A percentile compares a stretch with the other conserved stretches of the same genome.
phyloP scores from a whole-genome alignment of 257 asterid genomes.

The Nicotiana benthamiana region DNA sequence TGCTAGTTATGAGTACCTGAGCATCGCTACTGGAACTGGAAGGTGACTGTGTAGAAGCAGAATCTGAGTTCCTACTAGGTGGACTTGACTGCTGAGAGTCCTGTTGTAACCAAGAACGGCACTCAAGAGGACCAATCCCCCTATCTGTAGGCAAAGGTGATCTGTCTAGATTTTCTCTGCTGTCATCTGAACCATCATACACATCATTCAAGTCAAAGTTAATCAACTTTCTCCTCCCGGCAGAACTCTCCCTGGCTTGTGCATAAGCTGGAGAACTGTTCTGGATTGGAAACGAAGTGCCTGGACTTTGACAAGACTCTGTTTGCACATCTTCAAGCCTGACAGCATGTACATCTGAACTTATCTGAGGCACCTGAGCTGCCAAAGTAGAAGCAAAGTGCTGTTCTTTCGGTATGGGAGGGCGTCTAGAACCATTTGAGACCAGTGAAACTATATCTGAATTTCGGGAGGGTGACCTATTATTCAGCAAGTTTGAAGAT shows the following conservation, averaged over 20 bases:
- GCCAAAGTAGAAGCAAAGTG: slow-evolving; percentile 17
- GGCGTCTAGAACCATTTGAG: slow-evolving; percentile 44
- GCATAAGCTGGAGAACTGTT: slow-evolving; percentile 36
- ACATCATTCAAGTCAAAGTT: slow-evolving; percentile 64
- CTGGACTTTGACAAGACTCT: slow-evolving; percentile 38
- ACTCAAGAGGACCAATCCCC: neutral
- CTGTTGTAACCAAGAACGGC: slow-evolving; percentile 63
- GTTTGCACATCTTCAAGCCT: slow-evolving; percentile 21
- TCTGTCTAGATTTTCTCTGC: slow-evolving; percentile 48
- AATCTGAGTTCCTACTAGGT: slow-evolving; percentile 74
- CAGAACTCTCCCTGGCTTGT: slow-evolving; percentile 36
- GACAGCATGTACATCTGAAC: slow-evolving; percentile 10
- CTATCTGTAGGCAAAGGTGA: slow-evolving; percentile 22
- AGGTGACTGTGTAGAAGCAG: slow-evolving; percentile 75
- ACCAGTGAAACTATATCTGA: slow-evolving; percentile 37
- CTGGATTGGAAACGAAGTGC: slow-evolving; percentile 16
- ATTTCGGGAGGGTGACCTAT: slow-evolving; percentile 35
- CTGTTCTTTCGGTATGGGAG: slow-evolving; percentile 32
- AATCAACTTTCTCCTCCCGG: slow-evolving; percentile 50
- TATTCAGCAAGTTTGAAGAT: slow-evolving; percentile 39
- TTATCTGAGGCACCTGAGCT: slow-evolving; percentile 30
- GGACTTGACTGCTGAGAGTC: slow-evolving; percentile 72
- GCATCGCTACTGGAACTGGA: slow-evolving; percentile 74
- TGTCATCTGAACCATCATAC: slow-evolving; percentile 69
- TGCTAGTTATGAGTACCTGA: slow-evolving; percentile 38